Conservation (phyloP, 202 grass and related monocot genomes). For the Dendrocalamus latiflorus region DNA sequence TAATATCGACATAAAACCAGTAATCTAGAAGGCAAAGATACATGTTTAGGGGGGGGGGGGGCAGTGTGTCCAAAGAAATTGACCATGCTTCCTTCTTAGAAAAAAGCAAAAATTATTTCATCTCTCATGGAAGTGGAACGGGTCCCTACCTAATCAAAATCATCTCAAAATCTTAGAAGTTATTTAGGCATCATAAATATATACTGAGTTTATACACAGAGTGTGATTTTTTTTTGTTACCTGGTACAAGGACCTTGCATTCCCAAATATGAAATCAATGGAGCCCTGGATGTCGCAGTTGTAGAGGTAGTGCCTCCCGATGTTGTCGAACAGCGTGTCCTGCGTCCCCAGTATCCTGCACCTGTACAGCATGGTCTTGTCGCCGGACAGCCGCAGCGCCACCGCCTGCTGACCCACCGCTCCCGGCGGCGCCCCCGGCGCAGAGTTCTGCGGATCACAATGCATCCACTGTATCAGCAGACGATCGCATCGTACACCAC, state of each 20-base stretch:
- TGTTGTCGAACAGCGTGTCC: slow-evolving; percentile 94
- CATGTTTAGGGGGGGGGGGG: background rate
- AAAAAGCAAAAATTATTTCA: background rate
- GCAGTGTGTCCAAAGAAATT: background rate
- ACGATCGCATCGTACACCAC: background rate
- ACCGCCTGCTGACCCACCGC: slow-evolving; percentile 81
- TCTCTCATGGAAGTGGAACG: background rate
- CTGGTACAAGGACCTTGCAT: slow-evolving; percentile 76
- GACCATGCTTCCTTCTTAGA: background rate
- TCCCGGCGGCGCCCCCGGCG: slow-evolving; percentile 57
- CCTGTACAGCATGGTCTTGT: slow-evolving; percentile 75
- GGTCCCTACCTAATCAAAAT: background rate
- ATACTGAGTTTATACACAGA: too few species aligned
- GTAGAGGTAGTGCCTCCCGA: too few species aligned
- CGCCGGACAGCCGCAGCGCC: slow-evolving; percentile 85
- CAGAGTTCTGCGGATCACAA: slow-evolving; percentile 52
- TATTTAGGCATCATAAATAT: background rate
- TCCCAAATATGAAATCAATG: slow-evolving; percentile 98
- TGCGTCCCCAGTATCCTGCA: slow-evolving; percentile 81
- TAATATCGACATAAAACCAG: background rate
- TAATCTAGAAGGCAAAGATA: background rate
- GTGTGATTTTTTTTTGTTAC: too few species aligned
- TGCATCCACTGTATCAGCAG: too few species aligned
- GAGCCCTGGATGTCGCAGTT: slow-evolving; percentile 93
- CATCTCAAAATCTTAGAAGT: background rate